Percentiles rank a stretch among this genome's conserved stretches.
phyloP scores from a whole-genome alignment of 768 basidiomycete species.

The Leccinum pellstonianum region DNA sequence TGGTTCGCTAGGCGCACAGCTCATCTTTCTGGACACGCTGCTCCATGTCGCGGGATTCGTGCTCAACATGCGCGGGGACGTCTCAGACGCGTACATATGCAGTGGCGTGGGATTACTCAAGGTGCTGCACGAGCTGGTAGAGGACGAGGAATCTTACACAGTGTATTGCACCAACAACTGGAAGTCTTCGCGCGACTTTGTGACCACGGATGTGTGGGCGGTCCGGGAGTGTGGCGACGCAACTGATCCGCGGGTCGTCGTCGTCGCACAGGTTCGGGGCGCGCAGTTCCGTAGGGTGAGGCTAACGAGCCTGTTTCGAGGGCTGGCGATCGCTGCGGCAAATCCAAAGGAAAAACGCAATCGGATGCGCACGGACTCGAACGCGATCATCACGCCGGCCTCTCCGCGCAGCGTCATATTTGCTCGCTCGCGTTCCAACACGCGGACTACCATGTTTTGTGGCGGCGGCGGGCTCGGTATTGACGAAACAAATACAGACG shows the following conservation, averaged over 20 bases:
- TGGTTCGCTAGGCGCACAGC: conserved; percentile 43
- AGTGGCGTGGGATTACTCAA: conserved; percentile 49
- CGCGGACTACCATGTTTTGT: conserved; percentile 16
- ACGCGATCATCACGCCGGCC: conserved; percentile 25
- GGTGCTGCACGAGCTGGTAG: conserved; percentile 43
- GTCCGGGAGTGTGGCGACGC: conserved; percentile 32
- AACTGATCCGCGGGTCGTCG: conserved; percentile 37
- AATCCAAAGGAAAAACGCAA: conserved; percentile 9
- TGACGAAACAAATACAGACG: conserved; percentile 12
- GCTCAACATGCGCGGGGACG: conserved; percentile 52
- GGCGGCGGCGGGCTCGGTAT: not conserved
- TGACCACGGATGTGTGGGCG: conserved; percentile 53
- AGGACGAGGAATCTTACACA: conserved; percentile 42
- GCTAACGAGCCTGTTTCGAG: conserved; percentile 47
- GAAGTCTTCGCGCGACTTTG: conserved; percentile 43
- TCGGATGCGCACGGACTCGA: conserved; percentile 28
- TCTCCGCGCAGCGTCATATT: conserved; percentile 31
- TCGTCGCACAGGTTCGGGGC: conserved; percentile 57
- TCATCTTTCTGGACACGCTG: conserved; percentile 64
- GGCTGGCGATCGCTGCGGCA: conserved; percentile 37
- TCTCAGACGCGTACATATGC: conserved; percentile 64
- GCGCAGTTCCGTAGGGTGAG: conserved; percentile 60
- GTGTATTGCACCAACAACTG: conserved; percentile 51
- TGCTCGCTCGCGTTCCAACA: conserved; percentile 29
- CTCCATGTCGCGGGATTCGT: conserved; percentile 72